A percentile compares a stretch with the other conserved stretches of the same genome.
Conservation (phyloP, 768 basidiomycete species). For the Lactifluus echinatus region DNA sequence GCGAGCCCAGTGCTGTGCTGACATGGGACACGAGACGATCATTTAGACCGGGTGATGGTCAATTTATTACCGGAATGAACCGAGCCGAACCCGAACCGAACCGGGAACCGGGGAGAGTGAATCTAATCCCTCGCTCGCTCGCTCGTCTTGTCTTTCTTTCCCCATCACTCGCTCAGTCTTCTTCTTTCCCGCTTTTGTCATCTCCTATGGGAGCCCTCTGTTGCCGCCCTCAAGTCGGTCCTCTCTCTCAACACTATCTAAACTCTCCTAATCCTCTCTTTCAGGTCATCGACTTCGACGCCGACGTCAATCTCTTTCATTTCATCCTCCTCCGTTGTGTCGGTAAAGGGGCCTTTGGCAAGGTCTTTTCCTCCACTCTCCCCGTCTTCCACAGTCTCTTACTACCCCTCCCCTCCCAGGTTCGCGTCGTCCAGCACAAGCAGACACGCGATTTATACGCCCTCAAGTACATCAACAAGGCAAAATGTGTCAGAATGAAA, state of each 20-base stretch:
- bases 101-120: no score
- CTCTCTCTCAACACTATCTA: not conserved
- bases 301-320: constrained; percentile 94
- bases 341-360: constrained; percentile 98
- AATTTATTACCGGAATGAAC: not conserved
- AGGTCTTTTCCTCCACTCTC: constrained; percentile 43
- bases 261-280: not conserved
- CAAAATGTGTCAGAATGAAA: constrained; percentile 97
- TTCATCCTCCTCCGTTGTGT: constrained; percentile 91
- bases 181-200: constrained; percentile 6
- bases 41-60: no score
- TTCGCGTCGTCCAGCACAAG: constrained; percentile 98
- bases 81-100: not conserved
- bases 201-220: constrained; percentile 70
- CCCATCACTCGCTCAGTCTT: constrained; percentile 13
- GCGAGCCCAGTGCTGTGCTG: constrained; percentile 40
- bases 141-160: not conserved
- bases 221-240: constrained; percentile 68
- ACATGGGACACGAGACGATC: no score
- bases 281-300: constrained; percentile 92
- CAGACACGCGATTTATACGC: constrained; percentile 95
- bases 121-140: no score
- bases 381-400: constrained; percentile 16
- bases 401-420: constrained; percentile 41
- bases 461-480: constrained; percentile 98